These are phyloP conservation scores for Stephania yunnanensis DNA, from an alignment of 164 flowering plant genomes.

Conservation along the genomic window DNA sequence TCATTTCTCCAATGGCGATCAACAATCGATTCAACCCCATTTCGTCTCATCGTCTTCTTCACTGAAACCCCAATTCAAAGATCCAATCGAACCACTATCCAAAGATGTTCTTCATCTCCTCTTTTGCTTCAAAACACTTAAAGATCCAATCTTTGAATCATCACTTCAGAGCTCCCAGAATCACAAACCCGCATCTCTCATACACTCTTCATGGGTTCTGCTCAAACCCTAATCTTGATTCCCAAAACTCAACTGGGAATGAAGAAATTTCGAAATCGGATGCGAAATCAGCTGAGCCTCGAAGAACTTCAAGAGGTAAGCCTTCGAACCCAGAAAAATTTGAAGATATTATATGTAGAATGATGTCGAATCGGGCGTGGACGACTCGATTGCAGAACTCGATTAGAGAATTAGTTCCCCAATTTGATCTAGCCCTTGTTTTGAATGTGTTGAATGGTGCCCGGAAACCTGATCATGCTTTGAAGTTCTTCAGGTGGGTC, in stretches of 20 bases:
- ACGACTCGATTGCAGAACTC: constrained; percentile 87
- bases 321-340: constrained; percentile 44
- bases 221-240: constrained; percentile 5
- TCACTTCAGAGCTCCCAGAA: constrained; percentile 9
- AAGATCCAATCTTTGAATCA: background rate
- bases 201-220: constrained; percentile 18
- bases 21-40: background rate
- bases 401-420: constrained; percentile 59
- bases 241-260: background rate
- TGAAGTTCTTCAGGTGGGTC: constrained; percentile 87
- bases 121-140: background rate
- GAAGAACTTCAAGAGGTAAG: constrained; percentile 35
- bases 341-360: constrained; percentile 61
- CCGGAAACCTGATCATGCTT: constrained; percentile 63
- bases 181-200: constrained; percentile 15
- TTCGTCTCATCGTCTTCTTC: background rate
- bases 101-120: constrained; percentile 2
- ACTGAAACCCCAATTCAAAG: background rate
- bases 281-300: background rate
- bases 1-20: background rate
- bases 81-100: background rate
- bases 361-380: constrained; percentile 86
- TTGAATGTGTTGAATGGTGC: constrained; percentile 64
- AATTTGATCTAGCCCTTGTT: constrained; percentile 62
- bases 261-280: background rate